A percentile compares a stretch with the other conserved stretches of the same genome.
These are phyloP conservation scores for Groenewaldozyma tartarivorans DNA, from an alignment of 805 yeast genomes.

Conservation along the genomic window DNA sequence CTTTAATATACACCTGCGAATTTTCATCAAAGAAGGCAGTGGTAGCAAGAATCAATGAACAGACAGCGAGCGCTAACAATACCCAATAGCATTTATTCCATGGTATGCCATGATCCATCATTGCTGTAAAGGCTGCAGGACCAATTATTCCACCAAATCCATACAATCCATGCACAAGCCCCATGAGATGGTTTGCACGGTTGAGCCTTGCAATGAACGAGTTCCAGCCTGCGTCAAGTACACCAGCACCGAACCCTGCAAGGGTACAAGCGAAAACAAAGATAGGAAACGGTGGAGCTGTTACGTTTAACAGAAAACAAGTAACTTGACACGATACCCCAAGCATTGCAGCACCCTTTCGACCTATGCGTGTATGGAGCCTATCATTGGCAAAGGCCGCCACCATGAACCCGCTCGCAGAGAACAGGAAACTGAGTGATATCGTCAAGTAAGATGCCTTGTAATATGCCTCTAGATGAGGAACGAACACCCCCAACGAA, in stretches of 20 bases:
- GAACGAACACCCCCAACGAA: slow-evolving; percentile 50
- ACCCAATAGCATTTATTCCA: slow-evolving; percentile 50
- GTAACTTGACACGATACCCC: slow-evolving; percentile 30
- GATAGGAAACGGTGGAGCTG: slow-evolving; percentile 34
- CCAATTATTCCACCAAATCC: slow-evolving; percentile 66
- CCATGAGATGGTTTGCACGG: slow-evolving; percentile 49
- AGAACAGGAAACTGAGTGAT: slow-evolving; percentile 42
- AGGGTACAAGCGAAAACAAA: slow-evolving; percentile 33
- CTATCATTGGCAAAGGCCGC: slow-evolving; percentile 42
- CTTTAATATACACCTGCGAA: slow-evolving; percentile 7
- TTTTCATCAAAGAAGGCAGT: slow-evolving; percentile 35
- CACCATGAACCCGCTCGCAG: slow-evolving; percentile 44
- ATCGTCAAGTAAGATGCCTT: slow-evolving; percentile 38
- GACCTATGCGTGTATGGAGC: slow-evolving; percentile 36
- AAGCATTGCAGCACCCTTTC: slow-evolving; percentile 34
- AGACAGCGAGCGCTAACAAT: slow-evolving; percentile 32
- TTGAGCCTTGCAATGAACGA: slow-evolving; percentile 39
- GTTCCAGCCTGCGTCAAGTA: slow-evolving; percentile 46
- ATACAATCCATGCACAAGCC: slow-evolving; percentile 56
- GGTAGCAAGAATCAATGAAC: slow-evolving; percentile 27
- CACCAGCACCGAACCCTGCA: slow-evolving; percentile 47
- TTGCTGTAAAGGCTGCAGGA: slow-evolving; percentile 53
- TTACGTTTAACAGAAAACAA: slow-evolving; percentile 31
- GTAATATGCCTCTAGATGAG: slow-evolving; percentile 40
- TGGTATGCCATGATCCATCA: slow-evolving; percentile 37